A percentile compares a stretch with the other conserved stretches of the same genome.
Conservation (phyloP, 2,329 filamentous ascomycete genomes). For the Neoscytalidium dimidiatum region DNA sequence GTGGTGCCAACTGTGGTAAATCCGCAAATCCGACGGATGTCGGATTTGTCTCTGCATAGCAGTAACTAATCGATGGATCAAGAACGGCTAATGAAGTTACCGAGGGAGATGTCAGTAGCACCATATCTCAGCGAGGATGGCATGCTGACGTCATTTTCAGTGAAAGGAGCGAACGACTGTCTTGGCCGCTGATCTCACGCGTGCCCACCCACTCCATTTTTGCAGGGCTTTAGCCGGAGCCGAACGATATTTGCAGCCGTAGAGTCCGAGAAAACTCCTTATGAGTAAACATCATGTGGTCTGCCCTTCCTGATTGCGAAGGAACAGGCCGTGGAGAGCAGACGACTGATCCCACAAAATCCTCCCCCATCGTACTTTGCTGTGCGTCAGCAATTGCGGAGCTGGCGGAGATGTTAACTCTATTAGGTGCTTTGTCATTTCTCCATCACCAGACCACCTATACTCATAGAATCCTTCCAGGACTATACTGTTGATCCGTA, state of each 20-base stretch:
- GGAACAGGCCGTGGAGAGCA: background rate
- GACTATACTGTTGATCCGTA: background rate
- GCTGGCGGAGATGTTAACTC: background rate
- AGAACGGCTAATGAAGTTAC: background rate
- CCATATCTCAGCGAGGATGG: background rate
- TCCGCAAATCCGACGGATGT: slow-evolving; percentile 6
- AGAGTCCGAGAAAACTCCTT: background rate
- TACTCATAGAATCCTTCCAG: background rate
- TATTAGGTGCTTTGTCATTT: background rate
- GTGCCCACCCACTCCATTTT: background rate
- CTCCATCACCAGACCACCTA: background rate
- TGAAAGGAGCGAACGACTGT: background rate
- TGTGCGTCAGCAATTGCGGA: background rate
- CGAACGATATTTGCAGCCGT: background rate
- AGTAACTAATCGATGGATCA: background rate
- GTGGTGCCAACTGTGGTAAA: background rate
- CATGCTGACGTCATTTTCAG: background rate
- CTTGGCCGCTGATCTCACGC: slow-evolving; percentile 5
- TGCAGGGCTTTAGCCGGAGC: no score
- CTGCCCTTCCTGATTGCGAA: background rate
- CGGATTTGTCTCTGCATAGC: background rate
- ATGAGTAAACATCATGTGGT: background rate
- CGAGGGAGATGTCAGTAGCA: no score
- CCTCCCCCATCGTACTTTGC: background rate
- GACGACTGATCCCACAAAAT: background rate